phyloP scores from a whole-genome alignment of 1,284 basidiomycete genomes.

The Papiliotrema fonsecae region DNA sequence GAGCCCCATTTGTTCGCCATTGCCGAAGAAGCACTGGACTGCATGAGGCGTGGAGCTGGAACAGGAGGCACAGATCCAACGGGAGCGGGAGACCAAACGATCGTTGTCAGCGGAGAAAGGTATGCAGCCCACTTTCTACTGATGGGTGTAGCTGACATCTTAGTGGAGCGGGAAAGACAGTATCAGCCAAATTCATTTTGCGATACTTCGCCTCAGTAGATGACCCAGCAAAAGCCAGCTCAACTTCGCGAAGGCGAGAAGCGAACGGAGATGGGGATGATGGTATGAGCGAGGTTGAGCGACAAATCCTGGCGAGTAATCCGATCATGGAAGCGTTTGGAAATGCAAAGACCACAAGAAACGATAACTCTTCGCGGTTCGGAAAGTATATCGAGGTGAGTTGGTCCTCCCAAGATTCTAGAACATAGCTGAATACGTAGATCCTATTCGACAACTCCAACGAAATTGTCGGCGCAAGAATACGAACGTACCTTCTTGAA shows the following conservation, averaged over 20 bases:
- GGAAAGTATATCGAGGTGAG: conserved; percentile 98
- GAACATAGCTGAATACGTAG: conserved; percentile 49
- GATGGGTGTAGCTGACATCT: too few species aligned
- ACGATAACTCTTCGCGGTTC: conserved; percentile 98
- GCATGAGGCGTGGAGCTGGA: conserved; percentile 61
- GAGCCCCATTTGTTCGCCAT: conserved; percentile 99
- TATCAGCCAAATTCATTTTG: conserved; percentile 99
- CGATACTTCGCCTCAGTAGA: conserved; percentile 98
- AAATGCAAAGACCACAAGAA: conserved; percentile 98
- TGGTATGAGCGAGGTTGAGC: conserved; percentile 82
- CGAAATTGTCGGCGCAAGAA: conserved; percentile 95
- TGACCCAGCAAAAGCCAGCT: conserved; percentile 60
- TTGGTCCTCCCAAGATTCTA: conserved; percentile 3
- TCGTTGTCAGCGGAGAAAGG: conserved; percentile 99
- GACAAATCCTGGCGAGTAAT: conserved; percentile 96
- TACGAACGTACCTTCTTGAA: conserved; percentile 95
- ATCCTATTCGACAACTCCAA: conserved; percentile 93
- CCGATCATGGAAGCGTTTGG: conserved; percentile 99
- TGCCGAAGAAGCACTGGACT: conserved; percentile 97
- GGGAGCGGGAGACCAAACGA: conserved; percentile 75
- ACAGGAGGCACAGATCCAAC: conserved; percentile 65
- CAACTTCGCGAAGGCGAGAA: conserved; percentile 15
- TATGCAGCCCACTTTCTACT: too few species aligned
- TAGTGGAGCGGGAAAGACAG: conserved; percentile 98
- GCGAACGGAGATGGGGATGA: conserved; percentile 30